Percentiles rank a stretch among this genome's conserved stretches.
Evolutionary conservation across 768 basidiomycete genomes (phyloP).

Genomic region (Panaeolus papilionaceus): DNA sequence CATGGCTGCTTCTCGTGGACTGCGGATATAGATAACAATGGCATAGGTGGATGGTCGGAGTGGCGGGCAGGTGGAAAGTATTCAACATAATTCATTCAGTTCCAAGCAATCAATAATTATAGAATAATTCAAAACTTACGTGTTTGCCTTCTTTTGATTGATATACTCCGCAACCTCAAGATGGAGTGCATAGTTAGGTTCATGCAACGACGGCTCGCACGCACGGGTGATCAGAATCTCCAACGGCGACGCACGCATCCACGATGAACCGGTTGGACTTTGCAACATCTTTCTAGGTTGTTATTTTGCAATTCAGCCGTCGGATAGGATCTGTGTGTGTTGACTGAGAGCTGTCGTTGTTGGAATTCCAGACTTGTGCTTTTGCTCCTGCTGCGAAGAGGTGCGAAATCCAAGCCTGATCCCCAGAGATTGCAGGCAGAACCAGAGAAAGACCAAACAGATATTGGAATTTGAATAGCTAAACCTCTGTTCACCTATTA

Average conservation of each 20-base stretch:
- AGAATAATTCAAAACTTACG: slow-evolving; percentile 53
- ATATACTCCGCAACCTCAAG: slow-evolving; percentile 94
- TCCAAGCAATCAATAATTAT: neutral
- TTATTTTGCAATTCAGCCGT: neutral
- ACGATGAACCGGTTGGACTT: slow-evolving; percentile 52
- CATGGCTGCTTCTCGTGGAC: slow-evolving; percentile 93
- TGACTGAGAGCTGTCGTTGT: slow-evolving; percentile 2
- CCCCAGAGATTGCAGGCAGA: neutral
- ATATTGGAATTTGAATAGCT: neutral
- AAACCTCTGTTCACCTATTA: neutral
- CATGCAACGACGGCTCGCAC: slow-evolving; percentile 84
- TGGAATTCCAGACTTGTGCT: neutral
- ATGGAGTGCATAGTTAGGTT: slow-evolving; percentile 92
- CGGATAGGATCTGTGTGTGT: neutral
- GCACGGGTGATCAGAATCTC: slow-evolving; percentile 81
- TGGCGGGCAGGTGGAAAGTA: neutral
- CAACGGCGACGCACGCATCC: slow-evolving; percentile 65
- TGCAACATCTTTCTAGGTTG: slow-evolving; percentile 48
- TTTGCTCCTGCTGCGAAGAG: slow-evolving; percentile 3
- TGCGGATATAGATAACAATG: slow-evolving; percentile 33
- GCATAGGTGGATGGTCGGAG: neutral
- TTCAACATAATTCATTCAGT: neutral
- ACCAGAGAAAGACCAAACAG: neutral
- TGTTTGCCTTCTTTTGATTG: slow-evolving; percentile 96
- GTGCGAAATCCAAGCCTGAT: slow-evolving; percentile 12